These are phyloP conservation scores for Malus fusca DNA, from an alignment of 306 rosid species.

Conservation along the genomic window DNA sequence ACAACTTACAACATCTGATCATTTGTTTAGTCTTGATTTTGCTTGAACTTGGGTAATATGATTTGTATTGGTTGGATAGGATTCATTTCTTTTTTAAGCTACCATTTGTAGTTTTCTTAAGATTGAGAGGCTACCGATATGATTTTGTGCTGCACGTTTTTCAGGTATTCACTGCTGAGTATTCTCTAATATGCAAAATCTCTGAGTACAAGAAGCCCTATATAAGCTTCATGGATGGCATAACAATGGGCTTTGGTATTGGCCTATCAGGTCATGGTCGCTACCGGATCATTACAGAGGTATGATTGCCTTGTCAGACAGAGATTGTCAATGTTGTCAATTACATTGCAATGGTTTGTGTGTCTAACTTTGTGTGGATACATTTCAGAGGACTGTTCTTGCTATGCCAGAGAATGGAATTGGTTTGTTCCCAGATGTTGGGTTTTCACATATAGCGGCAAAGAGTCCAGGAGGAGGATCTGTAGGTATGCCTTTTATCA, in stretches of 20 bases:
- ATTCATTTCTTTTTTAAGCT: neutral
- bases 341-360: neutral
- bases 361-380: neutral
- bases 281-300: conserved; percentile 91
- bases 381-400: conserved; percentile 75
- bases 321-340: neutral
- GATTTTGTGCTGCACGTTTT: conserved; percentile 13
- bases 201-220: conserved; percentile 86
- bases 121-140: conserved; percentile 16
- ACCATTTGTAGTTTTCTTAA: conserved; percentile 6
- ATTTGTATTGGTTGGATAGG: neutral
- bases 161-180: conserved; percentile 92
- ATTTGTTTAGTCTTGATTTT: neutral
- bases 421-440: conserved; percentile 95
- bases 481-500: conserved; percentile 50
- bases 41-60: neutral
- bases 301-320: conserved; percentile 20
- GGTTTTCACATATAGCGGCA: conserved; percentile 88
- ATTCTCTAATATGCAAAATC: conserved; percentile 89
- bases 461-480: conserved; percentile 96
- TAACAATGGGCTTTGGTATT: conserved; percentile 97
- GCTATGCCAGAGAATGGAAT: conserved; percentile 99
- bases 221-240: conserved; percentile 89
- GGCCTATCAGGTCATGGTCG: conserved; percentile 96
- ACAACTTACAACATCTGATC: neutral